These are phyloP conservation scores for Scopulariopsis brevicaulis DNA, from an alignment of 2,329 filamentous ascomycete genomes.

Conservation along the genomic window DNA sequence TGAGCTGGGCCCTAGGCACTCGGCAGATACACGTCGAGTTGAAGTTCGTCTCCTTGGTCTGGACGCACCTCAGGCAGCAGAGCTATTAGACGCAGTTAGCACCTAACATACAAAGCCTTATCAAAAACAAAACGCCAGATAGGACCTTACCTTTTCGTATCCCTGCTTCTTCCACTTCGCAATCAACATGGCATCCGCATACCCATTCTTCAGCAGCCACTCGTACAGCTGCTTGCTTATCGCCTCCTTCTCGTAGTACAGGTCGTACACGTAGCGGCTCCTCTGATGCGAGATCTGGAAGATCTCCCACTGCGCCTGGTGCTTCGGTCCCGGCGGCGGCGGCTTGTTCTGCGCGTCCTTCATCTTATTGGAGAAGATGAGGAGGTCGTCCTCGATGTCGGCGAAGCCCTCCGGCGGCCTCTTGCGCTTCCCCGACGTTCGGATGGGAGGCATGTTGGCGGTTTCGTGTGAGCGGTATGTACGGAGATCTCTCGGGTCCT, in stretches of 20 bases:
- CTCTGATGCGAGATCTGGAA: conserved; percentile 96
- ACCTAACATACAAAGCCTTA: neutral
- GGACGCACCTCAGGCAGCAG: conserved; percentile 90
- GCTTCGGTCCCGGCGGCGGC: conserved; percentile 66
- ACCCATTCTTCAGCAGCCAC: conserved; percentile 91
- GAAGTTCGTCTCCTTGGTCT: conserved; percentile 99
- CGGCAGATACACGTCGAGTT: conserved; percentile 95
- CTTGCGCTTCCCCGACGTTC: conserved; percentile 66
- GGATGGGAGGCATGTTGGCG: conserved; percentile 59
- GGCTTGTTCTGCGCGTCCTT: conserved; percentile 90
- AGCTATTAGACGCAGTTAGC: conserved; percentile 40
- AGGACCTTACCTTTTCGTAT: conserved; percentile 75
- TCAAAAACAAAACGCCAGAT: neutral
- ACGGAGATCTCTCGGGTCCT: neutral
- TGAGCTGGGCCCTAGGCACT: conserved; percentile 79
- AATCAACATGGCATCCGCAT: conserved; percentile 90
- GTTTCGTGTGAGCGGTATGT: neutral
- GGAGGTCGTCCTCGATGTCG: conserved; percentile 77
- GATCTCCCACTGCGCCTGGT: conserved; percentile 92
- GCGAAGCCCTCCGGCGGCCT: conserved; percentile 77
- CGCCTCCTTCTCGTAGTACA: conserved; percentile 96
- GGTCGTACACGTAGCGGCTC: conserved; percentile 86
- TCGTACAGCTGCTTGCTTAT: conserved; percentile 90
- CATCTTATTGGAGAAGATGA: conserved; percentile 85
- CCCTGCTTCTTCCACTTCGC: conserved; percentile 99